phyloP scores from a whole-genome alignment of 768 basidiomycete genomes.

The Russula olivacea region DNA sequence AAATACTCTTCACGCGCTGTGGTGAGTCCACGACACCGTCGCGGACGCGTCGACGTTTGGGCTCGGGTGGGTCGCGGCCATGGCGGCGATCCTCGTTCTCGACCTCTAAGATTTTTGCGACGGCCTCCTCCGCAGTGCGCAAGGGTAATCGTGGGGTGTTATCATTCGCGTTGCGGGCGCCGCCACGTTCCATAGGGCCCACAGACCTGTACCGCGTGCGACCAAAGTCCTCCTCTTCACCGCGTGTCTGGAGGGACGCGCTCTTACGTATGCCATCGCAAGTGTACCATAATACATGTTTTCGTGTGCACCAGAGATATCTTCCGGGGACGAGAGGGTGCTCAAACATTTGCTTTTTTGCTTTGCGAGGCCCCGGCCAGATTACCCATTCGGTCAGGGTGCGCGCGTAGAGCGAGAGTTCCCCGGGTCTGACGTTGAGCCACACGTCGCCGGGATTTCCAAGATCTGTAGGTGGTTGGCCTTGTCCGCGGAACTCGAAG shows the following conservation, averaged over 20 bases:
- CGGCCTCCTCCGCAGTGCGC: constrained; percentile 25
- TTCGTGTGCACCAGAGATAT: constrained; percentile 27
- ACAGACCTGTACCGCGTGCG: constrained; percentile 24
- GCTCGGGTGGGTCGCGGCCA: constrained; percentile 23
- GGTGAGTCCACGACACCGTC: constrained; percentile 11
- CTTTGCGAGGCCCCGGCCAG: constrained; percentile 27
- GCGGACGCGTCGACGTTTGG: constrained; percentile 22
- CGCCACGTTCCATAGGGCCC: constrained; percentile 26
- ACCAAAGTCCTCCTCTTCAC: constrained; percentile 27
- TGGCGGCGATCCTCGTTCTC: constrained; percentile 25
- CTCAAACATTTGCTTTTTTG: constrained; percentile 27
- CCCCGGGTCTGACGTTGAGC: constrained; percentile 25
- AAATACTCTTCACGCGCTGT: constrained; percentile 15
- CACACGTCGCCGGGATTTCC: constrained; percentile 29
- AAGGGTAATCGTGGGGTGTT: constrained; percentile 21
- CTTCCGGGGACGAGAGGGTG: constrained; percentile 25
- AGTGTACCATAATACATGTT: constrained; percentile 26
- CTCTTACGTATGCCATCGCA: constrained; percentile 27
- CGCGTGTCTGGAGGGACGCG: constrained; percentile 26
- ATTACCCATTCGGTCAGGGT: constrained; percentile 21
- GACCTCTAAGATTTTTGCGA: constrained; percentile 25
- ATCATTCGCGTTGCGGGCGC: constrained; percentile 19
- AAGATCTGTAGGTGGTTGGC: constrained; percentile 28
- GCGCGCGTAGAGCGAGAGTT: constrained; percentile 24
- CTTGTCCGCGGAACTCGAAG: constrained; percentile 29